A percentile compares a stretch with the other conserved stretches of the same genome.
These are phyloP conservation scores for Pseudonectria buxi DNA, from an alignment of 2,329 filamentous ascomycete genomes.

Conservation along the genomic window DNA sequence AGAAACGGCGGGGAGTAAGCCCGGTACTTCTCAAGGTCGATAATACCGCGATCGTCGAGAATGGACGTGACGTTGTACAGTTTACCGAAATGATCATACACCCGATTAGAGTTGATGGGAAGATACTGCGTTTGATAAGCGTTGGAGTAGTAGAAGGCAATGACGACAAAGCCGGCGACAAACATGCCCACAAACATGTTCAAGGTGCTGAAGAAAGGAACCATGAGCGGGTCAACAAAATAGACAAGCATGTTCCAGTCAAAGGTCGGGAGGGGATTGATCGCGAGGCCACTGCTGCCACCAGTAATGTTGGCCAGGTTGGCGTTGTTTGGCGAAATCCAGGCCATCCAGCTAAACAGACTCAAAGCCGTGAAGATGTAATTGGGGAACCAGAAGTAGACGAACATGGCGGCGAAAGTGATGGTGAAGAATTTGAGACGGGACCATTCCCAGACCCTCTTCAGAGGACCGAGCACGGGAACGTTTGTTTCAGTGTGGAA, in stretches of 20 bases:
- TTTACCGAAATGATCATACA: conserved; percentile 33
- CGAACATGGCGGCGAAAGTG: conserved; percentile 40
- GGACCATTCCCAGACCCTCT: conserved; percentile 32
- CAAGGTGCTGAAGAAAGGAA: conserved; percentile 31
- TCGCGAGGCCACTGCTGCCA: conserved; percentile 30
- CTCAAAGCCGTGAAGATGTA: conserved; percentile 42
- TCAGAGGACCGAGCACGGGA: conserved; percentile 22
- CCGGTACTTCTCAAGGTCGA: conserved; percentile 32
- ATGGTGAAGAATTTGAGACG: conserved; percentile 41
- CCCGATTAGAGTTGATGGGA: conserved; percentile 34
- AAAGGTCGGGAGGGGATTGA: conserved; percentile 35
- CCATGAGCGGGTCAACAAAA: conserved; percentile 30
- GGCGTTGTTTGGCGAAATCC: conserved; percentile 41
- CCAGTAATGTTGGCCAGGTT: conserved; percentile 32
- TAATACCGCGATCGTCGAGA: conserved; percentile 27
- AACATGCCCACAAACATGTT: conserved; percentile 28
- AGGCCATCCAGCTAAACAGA: conserved; percentile 46
- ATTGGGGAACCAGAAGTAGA: conserved; percentile 49
- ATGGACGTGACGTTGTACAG: conserved; percentile 32
- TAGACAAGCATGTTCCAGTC: conserved; percentile 36
- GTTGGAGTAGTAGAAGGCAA: conserved; percentile 27
- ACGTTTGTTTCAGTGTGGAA: conserved; percentile 37
- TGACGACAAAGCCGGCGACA: conserved; percentile 22
- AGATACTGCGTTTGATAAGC: conserved; percentile 31
- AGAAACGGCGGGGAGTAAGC: conserved; percentile 37